Evolutionary conservation across 495 filamentous ascomycete genomes (phyloP).

Genomic region (Chaetomidium leptoderma): DNA sequence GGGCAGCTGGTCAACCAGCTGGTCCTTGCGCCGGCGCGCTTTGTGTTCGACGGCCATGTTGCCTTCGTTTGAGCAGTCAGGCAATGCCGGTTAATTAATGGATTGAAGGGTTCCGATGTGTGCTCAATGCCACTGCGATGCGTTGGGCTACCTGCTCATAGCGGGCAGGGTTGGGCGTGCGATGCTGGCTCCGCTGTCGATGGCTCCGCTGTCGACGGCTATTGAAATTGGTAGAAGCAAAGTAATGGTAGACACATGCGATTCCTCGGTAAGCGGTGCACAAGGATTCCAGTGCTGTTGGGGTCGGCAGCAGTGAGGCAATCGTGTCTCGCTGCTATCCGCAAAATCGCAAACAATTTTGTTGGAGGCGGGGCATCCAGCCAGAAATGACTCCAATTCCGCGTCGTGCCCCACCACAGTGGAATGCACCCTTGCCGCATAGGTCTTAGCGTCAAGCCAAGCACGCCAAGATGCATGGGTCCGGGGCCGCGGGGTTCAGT

Average conservation of each 20-base stretch:
- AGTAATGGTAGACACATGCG: too few species aligned
- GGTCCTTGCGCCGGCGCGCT: conserved; percentile 58
- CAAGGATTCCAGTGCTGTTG: neutral
- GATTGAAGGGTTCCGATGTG: neutral
- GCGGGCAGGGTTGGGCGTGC: neutral
- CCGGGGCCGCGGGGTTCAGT: too few species aligned
- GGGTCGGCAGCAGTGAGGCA: neutral
- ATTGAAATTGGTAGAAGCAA: neutral
- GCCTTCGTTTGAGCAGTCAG: neutral
- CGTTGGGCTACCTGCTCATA: conserved; percentile 21
- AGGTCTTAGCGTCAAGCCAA: neutral
- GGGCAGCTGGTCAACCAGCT: conserved; percentile 79
- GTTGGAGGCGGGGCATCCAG: conserved; percentile 18
- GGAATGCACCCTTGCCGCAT: neutral
- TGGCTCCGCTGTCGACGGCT: neutral
- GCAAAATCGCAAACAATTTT: conserved; percentile 10
- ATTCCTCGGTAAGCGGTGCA: neutral
- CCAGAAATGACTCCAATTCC: conserved; percentile 10
- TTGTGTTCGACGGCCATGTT: conserved; percentile 17
- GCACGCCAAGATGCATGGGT: conserved; percentile 6
- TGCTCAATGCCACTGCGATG: conserved; percentile 5
- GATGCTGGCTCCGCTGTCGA: neutral
- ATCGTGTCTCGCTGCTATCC: neutral
- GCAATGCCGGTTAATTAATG: neutral
- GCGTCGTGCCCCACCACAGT: conserved; percentile 22